These are phyloP conservation scores for Ceriops decandra DNA, from an alignment of 345 rosid species.

Conservation along the genomic window DNA sequence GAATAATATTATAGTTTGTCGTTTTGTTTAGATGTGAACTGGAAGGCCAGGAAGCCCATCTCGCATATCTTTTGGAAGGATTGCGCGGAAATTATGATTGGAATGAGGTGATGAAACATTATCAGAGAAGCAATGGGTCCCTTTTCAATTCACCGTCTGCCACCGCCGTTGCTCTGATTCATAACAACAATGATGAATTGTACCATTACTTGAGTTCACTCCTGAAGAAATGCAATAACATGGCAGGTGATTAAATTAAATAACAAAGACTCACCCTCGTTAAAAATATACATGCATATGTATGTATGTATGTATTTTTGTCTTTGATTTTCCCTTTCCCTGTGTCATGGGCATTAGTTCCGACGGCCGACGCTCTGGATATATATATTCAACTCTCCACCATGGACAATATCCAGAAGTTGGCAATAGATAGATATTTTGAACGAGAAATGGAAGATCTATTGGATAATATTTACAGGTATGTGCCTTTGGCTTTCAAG, in stretches of 20 bases:
- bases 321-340: background rate
- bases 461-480: background rate
- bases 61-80: constrained; percentile 19
- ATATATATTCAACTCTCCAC: background rate
- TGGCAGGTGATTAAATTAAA: background rate
- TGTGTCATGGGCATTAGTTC: too few species aligned
- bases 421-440: background rate
- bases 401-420: background rate
- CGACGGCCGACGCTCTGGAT: background rate
- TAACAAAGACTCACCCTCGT: too few species aligned
- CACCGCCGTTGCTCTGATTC: background rate
- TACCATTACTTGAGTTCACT: background rate
- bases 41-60: background rate
- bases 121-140: background rate
- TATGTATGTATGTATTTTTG: background rate
- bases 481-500: background rate
- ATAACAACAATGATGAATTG: background rate
- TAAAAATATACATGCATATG: background rate
- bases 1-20: too few species aligned
- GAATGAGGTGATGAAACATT: constrained; percentile 6
- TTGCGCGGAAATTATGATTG: background rate
- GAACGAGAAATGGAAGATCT: background rate
- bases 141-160: background rate
- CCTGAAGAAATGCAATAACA: background rate
- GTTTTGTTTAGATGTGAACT: background rate